These are phyloP conservation scores for Cyberlindnera suaveolens DNA, from an alignment of 805 yeast species.

Conservation along the genomic window DNA sequence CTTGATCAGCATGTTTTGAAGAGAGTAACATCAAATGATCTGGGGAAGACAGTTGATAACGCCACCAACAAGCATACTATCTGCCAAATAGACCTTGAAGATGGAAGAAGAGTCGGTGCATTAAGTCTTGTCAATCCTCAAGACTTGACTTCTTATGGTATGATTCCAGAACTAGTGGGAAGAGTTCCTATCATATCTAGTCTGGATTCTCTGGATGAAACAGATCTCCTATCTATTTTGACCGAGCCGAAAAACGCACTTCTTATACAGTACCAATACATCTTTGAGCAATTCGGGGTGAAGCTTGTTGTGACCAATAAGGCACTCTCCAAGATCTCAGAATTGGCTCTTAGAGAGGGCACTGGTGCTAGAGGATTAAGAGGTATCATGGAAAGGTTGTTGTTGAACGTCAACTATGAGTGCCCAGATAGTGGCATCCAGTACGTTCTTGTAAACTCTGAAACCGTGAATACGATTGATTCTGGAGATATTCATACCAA, in stretches of 20 bases:
- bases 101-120: conserved; percentile 35
- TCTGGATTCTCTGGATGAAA: conserved; percentile 37
- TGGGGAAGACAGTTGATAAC: conserved; percentile 21
- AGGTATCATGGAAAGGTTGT: conserved; percentile 45
- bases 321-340: conserved; percentile 44
- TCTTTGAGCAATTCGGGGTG: conserved; percentile 48
- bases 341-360: conserved; percentile 42
- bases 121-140: conserved; percentile 41
- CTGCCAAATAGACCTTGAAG: conserved; percentile 30
- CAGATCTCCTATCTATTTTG: conserved; percentile 42
- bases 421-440: conserved; percentile 52
- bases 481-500: conserved; percentile 31
- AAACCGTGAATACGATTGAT: conserved; percentile 35
- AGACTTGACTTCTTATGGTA: conserved; percentile 45
- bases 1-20: conserved; percentile 41
- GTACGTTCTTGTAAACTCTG: conserved; percentile 41
- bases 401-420: conserved; percentile 48
- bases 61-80: conserved; percentile 17
- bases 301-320: conserved; percentile 40
- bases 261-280: conserved; percentile 45
- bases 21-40: conserved; percentile 28
- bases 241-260: conserved; percentile 52
- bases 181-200: conserved; percentile 51
- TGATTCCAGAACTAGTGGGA: conserved; percentile 57
- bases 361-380: conserved; percentile 60